Evolutionary conservation across 2,329 filamentous ascomycete species (phyloP), one percentile per base, ranked within the genome.

Genomic region (Furcasterigmium sp.): DNA sequence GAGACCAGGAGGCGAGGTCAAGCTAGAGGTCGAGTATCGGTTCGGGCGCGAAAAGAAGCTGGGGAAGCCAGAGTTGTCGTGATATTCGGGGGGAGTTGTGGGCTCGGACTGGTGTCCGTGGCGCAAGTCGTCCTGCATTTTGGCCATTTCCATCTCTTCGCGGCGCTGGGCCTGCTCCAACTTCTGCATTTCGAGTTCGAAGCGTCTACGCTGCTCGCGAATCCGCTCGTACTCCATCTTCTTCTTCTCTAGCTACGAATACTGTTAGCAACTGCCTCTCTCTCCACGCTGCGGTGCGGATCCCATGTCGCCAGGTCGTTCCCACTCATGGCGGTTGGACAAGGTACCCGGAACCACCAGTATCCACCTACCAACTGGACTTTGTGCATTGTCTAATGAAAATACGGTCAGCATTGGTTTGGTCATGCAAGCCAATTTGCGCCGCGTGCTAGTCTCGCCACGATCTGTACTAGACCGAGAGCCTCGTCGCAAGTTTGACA

Each of bases 41-140:
- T 91, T 91, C 35, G 89, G 87, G 34, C 89, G 82, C 43, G 88
- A 89, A 59, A 93, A 87, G 52, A 86, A 82, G 56, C 82, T 82
- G 44, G 86, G 82, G 56, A 95, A 91, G 35, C 84, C 84, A 48
- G 80, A 72, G 11, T 69, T 81, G 51, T 95, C 89, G 54, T 83
- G 84, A 63, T 93, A 91, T 63, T 97, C 93, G 25, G 93, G 93
- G 18, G 93, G 93, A 18, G 93, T 98, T 2, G 93, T 96, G 14
- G 93, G 93, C 67, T 97, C 91, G 54, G 88, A 95, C 60, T 94
- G 87, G 56, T 91, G 86, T 42, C 87, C 87, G 46, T 75, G 73
- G 50, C 78, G 71, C 45, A 94, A 75, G 53, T 93, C 87, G 54
- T 89, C 84, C 56, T 90, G 85, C 70, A 97, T 86, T 61, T 87